Base-by-base conservation (phyloP, 495 filamentous ascomycete species). In the Baudoinia panamericana region DNA sequence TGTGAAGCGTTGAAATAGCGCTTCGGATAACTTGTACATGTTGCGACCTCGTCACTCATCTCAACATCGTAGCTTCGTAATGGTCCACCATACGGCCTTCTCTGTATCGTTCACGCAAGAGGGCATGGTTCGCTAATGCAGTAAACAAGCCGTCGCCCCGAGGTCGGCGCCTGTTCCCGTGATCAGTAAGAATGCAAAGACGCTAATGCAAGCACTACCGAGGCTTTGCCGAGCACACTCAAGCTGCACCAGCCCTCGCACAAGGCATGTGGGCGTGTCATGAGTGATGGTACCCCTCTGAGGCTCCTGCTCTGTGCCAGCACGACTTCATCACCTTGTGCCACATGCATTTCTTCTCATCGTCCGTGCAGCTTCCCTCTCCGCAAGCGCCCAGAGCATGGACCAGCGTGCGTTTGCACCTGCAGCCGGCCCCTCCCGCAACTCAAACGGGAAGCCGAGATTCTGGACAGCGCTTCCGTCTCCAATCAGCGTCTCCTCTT, bases 1-100 rank as follows among this genome's bases (percentile, higher is more conserved):
- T 82, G 82, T 7, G 92, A 93, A 5, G 79, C 69, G 38, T 68
- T 60, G 60, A 87, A 93, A 64, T 84, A 92, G 60, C 79, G 92
- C 13, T 78, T 76, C 12, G 85, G 84, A 56, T 94, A 93, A 56
- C 82, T 48, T 11, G 41, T 73, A 33, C 55, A 64, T 29, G 60
- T 39, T 17, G 34, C 13, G 23, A 43, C 36, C 44, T 54, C 52
- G 18, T 26, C 46, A 58, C 60, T 70, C 72, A 76, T 78, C 57
- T 71, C 63, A 71, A 65, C 48, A 49, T 57, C 46, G 36, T 36
- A 36, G 27, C 20, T 22, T 23, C n/a, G 25, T 40, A 3, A 6
- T 9, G 34, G 34, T 20, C 31, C 8, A 9, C 15, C 13, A 7
- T 10, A 20, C 10, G 10, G 43, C 11, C 39, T 11, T 33, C 10